These are phyloP conservation scores for Pseudomicrostroma phylloplanum DNA, from an alignment of 1,284 basidiomycete species.

Conservation along the genomic window DNA sequence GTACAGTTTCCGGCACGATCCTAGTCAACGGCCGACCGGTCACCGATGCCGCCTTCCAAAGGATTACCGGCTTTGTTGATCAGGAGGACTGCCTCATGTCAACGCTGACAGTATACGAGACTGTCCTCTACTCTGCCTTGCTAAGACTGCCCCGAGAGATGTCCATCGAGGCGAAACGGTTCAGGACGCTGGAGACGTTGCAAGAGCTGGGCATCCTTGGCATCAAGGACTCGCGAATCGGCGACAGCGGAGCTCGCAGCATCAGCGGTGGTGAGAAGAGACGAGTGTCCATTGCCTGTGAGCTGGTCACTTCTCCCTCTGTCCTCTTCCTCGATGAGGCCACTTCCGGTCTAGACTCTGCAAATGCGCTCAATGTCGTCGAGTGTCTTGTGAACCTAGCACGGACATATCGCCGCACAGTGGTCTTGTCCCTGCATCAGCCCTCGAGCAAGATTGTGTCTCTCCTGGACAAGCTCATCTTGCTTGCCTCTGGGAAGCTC, in stretches of 20 bases:
- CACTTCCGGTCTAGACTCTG: constrained; percentile 80
- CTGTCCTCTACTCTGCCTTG: constrained; percentile 84
- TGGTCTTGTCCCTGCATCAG: constrained; percentile 95
- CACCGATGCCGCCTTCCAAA: constrained; percentile 68
- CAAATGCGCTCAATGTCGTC: constrained; percentile 89
- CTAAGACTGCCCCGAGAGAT: constrained; percentile 85
- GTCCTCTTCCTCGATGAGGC: constrained; percentile 95
- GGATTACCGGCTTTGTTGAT: constrained; percentile 87
- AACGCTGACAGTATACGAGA: constrained; percentile 95
- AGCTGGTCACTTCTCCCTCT: constrained; percentile 77
- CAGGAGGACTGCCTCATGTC: constrained; percentile 96
- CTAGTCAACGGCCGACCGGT: constrained; percentile 81
- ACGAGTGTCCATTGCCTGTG: constrained; percentile 93
- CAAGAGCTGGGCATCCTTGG: constrained; percentile 86
- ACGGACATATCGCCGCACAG: constrained; percentile 82
- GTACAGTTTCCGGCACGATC: constrained; percentile 66
- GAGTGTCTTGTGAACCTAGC: constrained; percentile 80
- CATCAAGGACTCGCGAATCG: constrained; percentile 84
- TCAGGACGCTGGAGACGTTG: constrained; percentile 88
- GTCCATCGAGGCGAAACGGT: constrained; percentile 87
- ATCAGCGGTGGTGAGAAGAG: constrained; percentile 89
- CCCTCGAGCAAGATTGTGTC: constrained; percentile 96
- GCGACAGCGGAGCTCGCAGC: constrained; percentile 54
- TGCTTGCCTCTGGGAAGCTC: constrained; percentile 64
- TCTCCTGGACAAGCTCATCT: constrained; percentile 81